Base-by-base conservation (phyloP, 768 basidiomycete genomes). In the Mycena chlorophos region DNA sequence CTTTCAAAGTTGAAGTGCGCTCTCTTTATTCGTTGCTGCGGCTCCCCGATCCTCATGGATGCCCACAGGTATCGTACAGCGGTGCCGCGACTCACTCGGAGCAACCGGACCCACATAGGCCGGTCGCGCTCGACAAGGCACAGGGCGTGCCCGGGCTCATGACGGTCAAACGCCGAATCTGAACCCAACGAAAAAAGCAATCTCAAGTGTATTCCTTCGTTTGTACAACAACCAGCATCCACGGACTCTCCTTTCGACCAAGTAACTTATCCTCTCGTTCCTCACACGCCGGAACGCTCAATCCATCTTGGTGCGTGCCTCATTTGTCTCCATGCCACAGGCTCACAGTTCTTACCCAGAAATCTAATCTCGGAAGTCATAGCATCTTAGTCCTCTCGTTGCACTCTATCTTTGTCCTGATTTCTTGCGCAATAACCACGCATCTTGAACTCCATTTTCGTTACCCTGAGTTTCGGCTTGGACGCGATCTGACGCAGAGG, bases 61-160 rank as follows among this genome's bases (percentile, higher is more conserved):
- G 51, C 27, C 12, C 46, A 27, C 49, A 91, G 89, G 75, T 90
- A 49, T 77, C 74, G 23, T 91, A 91, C 62, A 73, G 68, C 19
- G 89, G 86, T 5, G 75, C 71, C 3, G 85, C 86, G 4, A 80
- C 84, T 2, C 80, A 77, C 49, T 82, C 84, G 2, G 64, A 70
- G 6, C 61, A 61, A 2, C 69, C 73, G 2, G 87, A 91, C 67
- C 82, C 87, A 14, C 78, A 78, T 62, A 75, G 74, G 23, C 87
- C 87, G 1, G 80, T 89, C 23, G 81, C 82, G 1, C 66, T 89
- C 45, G 81, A 87, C 55, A 77, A 80, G 55, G 83, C 79, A 47
- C 78, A 73, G 60, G 78, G 80, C 58, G 77, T 91, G 5, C 85
- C 86, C 2, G 89, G 89, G 8, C 76, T 89, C 27, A 91, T 91